Evolutionary conservation across 352 stramenopile species (phyloP).

Genomic region (Phytophthora kernoviae): DNA sequence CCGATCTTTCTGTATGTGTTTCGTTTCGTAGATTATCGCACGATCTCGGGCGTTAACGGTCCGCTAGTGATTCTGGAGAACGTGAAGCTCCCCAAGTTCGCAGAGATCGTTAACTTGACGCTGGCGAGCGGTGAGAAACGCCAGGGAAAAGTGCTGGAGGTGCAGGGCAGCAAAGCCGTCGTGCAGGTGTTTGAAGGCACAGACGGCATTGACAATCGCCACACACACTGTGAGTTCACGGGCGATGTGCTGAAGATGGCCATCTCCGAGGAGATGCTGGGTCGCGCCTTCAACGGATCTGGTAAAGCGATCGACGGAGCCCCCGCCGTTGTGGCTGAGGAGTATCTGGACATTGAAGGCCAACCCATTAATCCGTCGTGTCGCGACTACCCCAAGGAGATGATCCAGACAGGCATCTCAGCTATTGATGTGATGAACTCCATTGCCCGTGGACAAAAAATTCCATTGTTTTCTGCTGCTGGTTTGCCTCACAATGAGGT

Average conservation of each 20-base stretch:
- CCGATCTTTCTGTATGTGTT: conserved; percentile 15
- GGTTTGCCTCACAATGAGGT: conserved; percentile 98
- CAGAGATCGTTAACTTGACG: conserved; percentile 99
- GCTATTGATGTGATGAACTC: conserved; percentile 99
- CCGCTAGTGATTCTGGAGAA: conserved; percentile 99
- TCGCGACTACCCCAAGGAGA: conserved; percentile 99
- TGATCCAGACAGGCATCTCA: conserved; percentile 99
- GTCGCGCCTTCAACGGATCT: conserved; percentile 97
- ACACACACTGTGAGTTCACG: conserved; percentile 99
- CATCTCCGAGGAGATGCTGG: conserved; percentile 99
- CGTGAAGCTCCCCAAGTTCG: conserved; percentile 98
- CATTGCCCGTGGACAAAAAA: conserved; percentile 99
- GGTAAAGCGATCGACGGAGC: conserved; percentile 98
- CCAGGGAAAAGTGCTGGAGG: conserved; percentile 95
- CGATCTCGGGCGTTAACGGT: conserved; percentile 98
- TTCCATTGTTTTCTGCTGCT: conserved; percentile 98
- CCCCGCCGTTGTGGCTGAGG: conserved; percentile 97
- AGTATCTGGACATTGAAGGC: conserved; percentile 99
- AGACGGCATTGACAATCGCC: conserved; percentile 98
- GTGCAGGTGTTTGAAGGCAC: conserved; percentile 99
- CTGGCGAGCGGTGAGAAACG: conserved; percentile 96
- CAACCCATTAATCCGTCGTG: conserved; percentile 99
- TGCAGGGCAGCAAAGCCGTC: conserved; percentile 96
- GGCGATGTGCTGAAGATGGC: conserved; percentile 99
- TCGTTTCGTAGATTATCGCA: conserved; percentile 90